These are phyloP conservation scores for Viola odorata DNA, from an alignment of 345 rosid species.

Conservation along the genomic window DNA sequence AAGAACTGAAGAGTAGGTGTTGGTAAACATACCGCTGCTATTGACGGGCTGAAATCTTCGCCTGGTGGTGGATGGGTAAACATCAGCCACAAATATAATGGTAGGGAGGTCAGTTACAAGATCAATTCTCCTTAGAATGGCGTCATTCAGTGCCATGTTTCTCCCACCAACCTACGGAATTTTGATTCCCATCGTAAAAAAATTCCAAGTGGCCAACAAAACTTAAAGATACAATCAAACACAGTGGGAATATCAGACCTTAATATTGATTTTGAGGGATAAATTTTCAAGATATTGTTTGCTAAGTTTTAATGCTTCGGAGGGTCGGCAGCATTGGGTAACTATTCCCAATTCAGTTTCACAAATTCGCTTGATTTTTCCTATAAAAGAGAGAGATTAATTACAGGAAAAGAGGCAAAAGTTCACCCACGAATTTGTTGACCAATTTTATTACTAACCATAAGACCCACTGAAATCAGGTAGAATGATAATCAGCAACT, in stretches of 20 bases:
- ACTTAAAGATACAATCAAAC: not conserved
- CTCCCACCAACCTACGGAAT: slow-evolving; percentile 58
- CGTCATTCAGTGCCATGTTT: slow-evolving; percentile 58
- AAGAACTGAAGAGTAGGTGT: not conserved
- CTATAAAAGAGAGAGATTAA: slow-evolving; percentile 18
- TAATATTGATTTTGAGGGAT: slow-evolving; percentile 68
- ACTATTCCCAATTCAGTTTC: slow-evolving; percentile 75
- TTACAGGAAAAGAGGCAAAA: too few relatives aligned
- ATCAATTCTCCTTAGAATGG: slow-evolving; percentile 45
- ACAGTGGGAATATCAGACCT: slow-evolving; percentile 32
- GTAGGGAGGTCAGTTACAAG: slow-evolving; percentile 51
- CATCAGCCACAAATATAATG: slow-evolving; percentile 75
- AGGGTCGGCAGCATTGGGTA: slow-evolving; percentile 69
- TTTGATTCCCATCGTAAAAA: not conserved
- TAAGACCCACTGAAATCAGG: slow-evolving; percentile 61
- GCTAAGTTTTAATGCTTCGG: slow-evolving; percentile 25
- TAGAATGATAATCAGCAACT: slow-evolving; percentile 54
- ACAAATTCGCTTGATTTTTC: slow-evolving; percentile 55
- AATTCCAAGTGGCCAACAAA: not conserved
- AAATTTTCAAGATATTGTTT: slow-evolving; percentile 61
- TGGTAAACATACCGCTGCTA: slow-evolving; percentile 57
- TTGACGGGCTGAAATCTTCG: slow-evolving; percentile 67
- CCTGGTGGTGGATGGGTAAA: slow-evolving; percentile 73
- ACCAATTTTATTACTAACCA: slow-evolving; percentile 27
- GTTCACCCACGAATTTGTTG: not conserved